A percentile compares a stretch with the other conserved stretches of the same genome.
Conservation (phyloP, 805 yeast genomes). For the Nakazawaea pomicola region DNA sequence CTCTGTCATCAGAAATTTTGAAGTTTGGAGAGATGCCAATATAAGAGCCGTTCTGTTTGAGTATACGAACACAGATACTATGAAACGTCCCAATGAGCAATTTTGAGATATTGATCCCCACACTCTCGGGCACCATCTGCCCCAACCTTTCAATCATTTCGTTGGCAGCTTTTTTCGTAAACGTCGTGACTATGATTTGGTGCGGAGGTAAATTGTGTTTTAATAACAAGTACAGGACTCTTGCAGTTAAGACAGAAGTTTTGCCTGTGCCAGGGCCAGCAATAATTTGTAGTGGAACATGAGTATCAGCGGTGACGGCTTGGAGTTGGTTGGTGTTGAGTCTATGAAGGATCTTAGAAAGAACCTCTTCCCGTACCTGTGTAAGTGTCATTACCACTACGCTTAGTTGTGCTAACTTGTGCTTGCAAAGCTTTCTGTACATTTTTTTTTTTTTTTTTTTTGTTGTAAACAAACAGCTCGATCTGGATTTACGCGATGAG, state of each 20-base stretch:
- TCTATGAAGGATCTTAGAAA: constrained; percentile 6
- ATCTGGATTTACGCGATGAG: no score
- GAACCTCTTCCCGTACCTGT: not conserved
- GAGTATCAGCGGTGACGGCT: constrained; percentile 38
- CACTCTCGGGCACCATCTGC: constrained; percentile 23
- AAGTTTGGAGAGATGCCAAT: constrained; percentile 38
- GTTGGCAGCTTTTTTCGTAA: constrained; percentile 87
- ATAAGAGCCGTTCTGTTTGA: constrained; percentile 48
- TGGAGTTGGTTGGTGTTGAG: constrained; percentile 36
- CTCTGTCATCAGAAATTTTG: constrained; percentile 64
- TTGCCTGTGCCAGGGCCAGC: constrained; percentile 72
- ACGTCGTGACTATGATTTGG: constrained; percentile 78
- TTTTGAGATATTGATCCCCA: constrained; percentile 29
- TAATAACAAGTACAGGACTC: constrained; percentile 68
- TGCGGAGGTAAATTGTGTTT: constrained; percentile 50
- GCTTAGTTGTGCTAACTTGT: no score
- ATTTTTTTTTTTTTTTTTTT: no score
- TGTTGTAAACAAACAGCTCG: no score
- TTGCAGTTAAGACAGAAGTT: constrained; percentile 73
- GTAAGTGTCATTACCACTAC: constrained; percentile 1
- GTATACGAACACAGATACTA: constrained; percentile 62
- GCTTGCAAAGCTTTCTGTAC: no score
- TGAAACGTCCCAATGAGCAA: constrained; percentile 88
- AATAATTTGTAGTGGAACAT: constrained; percentile 40
- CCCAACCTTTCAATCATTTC: constrained; percentile 71